phyloP scores from a whole-genome alignment of 2,329 filamentous ascomycete genomes.

The Aspergillus neotritici region DNA sequence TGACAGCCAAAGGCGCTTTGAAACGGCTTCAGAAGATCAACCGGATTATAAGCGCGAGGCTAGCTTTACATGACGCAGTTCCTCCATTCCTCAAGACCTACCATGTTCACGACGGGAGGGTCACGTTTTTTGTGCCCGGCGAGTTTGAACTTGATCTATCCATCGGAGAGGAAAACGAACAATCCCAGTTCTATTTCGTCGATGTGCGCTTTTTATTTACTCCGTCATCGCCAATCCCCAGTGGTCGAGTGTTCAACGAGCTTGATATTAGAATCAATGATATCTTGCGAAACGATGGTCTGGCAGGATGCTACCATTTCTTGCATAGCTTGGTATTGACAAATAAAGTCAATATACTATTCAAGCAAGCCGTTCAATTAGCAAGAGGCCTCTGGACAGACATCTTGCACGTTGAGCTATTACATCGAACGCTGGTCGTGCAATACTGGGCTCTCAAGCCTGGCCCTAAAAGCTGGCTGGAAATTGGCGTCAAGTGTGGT shows the following conservation, averaged over 20 bases:
- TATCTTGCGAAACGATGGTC: conserved; percentile 61
- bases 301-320: conserved; percentile 76
- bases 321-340: conserved; percentile 84
- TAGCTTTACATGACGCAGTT: conserved; percentile 80
- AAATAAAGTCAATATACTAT: conserved; percentile 79
- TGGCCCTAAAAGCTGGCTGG: conserved; percentile 79
- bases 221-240: conserved; percentile 61
- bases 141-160: conserved; percentile 94
- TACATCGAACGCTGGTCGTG: conserved; percentile 76
- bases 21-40: conserved; percentile 76
- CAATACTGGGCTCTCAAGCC: conserved; percentile 80
- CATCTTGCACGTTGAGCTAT: conserved; percentile 67
- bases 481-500: conserved; percentile 62
- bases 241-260: conserved; percentile 56
- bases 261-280: conserved; percentile 70
- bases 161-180: conserved; percentile 76
- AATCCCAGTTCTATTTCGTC: conserved; percentile 87
- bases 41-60: conserved; percentile 70
- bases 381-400: conserved; percentile 69
- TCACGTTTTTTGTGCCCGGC: conserved; percentile 73
- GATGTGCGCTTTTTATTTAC: conserved; percentile 80
- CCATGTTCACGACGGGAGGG: conserved; percentile 75
- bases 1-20: conserved; percentile 67
- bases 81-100: conserved; percentile 74
- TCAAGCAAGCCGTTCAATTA: conserved; percentile 68